These are phyloP conservation scores for Pisolithus orientalis DNA, from an alignment of 768 basidiomycete genomes.

Conservation along the genomic window DNA sequence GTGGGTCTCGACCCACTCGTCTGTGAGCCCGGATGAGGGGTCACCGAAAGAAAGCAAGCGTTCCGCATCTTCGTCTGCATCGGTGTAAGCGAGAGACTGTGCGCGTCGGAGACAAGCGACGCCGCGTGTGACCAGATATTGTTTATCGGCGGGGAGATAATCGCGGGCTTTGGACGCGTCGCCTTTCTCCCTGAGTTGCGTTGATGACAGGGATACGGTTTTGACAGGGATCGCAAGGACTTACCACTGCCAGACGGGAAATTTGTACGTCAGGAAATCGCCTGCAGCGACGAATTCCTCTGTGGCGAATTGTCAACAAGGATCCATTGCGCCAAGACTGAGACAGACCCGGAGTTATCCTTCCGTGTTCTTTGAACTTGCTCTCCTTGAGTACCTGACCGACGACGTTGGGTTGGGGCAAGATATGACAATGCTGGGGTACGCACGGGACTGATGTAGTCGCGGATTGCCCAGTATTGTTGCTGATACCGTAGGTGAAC, in stretches of 20 bases:
- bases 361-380: conserved; percentile 98
- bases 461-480: conserved; percentile 90
- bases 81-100: conserved; percentile 87
- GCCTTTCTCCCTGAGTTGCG: conserved; percentile 75
- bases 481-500: conserved; percentile 42
- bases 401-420: conserved; percentile 17
- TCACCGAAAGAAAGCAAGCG: conserved; percentile 82
- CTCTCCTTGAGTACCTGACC: conserved; percentile 89
- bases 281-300: conserved; percentile 99
- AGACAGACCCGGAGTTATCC: conserved; percentile 82
- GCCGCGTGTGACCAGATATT: conserved; percentile 91
- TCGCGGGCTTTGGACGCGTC: conserved; percentile 81
- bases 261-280: conserved; percentile 96
- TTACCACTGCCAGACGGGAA: conserved; percentile 96
- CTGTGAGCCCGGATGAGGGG: conserved; percentile 46
- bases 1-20: conserved; percentile 99
- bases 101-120: conserved; percentile 97
- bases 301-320: conserved; percentile 24
- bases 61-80: conserved; percentile 95
- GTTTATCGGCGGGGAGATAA: conserved; percentile 92
- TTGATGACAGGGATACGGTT: conserved; percentile 1
- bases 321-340: neutral
- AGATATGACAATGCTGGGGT: conserved; percentile 3
- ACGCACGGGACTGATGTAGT: conserved; percentile 86
- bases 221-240: conserved; percentile 19